These are phyloP conservation scores for Entrophospora sp. DNA, from an alignment of 192 early-diverging fungal species.

Conservation along the genomic window DNA sequence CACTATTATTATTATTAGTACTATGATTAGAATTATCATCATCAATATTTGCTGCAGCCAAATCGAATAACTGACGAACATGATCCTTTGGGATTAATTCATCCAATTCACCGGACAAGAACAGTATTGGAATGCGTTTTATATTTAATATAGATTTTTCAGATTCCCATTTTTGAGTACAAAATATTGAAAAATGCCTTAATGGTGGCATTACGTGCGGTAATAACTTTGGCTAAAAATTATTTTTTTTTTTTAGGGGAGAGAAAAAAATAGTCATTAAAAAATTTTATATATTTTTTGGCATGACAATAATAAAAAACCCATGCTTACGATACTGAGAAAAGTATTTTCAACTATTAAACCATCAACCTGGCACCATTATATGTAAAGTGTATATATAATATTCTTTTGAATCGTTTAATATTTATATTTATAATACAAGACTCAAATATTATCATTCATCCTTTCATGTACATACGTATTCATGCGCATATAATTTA, in stretches of 20 bases:
- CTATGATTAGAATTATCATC: too few relatives aligned
- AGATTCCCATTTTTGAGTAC: conserved; percentile 84
- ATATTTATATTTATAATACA: too few relatives aligned
- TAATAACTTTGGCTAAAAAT: conserved; percentile 66
- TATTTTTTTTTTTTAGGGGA: too few relatives aligned
- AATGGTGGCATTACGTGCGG: conserved; percentile 74
- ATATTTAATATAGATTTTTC: conserved; percentile 61
- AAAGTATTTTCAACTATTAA: conserved; percentile 94
- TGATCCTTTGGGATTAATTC: conserved; percentile 82
- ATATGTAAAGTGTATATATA: too few relatives aligned
- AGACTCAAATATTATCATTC: too few relatives aligned
- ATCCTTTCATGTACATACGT: too few relatives aligned
- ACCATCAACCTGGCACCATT: conserved; percentile 67
- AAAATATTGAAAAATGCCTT: conserved; percentile 63
- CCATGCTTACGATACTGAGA: conserved; percentile 55
- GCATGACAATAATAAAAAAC: background rate
- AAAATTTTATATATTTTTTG: background rate
- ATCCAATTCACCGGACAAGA: conserved; percentile 72
- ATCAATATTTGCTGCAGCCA: too few relatives aligned
- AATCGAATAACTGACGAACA: conserved; percentile 64
- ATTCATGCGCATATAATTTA: too few relatives aligned
- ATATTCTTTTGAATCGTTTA: too few relatives aligned
- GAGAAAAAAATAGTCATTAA: background rate
- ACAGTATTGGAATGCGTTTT: conserved; percentile 58
- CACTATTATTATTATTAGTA: too few relatives aligned